phyloP scores from a whole-genome alignment of 179 eudicot species.

The Carnegiea gigantea region DNA sequence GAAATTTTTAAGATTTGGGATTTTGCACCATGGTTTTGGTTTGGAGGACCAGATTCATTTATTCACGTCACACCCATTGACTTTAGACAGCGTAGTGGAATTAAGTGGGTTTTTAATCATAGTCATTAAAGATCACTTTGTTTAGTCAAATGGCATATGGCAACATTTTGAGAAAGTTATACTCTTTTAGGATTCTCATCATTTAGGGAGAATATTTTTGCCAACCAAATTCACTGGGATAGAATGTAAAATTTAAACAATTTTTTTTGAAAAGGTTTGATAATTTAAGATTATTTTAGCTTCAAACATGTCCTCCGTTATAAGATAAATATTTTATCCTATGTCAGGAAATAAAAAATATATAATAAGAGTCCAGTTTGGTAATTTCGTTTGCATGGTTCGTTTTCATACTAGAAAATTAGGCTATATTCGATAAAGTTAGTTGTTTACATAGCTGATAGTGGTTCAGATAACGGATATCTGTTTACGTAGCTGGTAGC shows the following conservation, averaged over 20 bases:
- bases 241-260: too few species aligned
- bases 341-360: not conserved
- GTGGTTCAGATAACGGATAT: too few species aligned
- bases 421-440: too few species aligned
- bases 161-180: not conserved
- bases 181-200: not conserved
- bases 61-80: not conserved
- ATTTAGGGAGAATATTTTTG: not conserved
- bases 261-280: too few species aligned
- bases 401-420: too few species aligned
- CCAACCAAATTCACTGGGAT: too few species aligned
- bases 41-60: constrained; percentile 7
- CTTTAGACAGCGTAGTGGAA: not conserved
- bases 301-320: too few species aligned
- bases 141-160: not conserved
- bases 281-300: too few species aligned
- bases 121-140: not conserved
- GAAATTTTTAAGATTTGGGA: not conserved
- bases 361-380: too few species aligned
- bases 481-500: too few species aligned
- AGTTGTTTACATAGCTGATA: too few species aligned
- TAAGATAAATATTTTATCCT: not conserved
- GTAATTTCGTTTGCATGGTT: too few species aligned
- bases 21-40: not conserved
- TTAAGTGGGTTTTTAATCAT: not conserved